A percentile compares a stretch with the other conserved stretches of the same genome.
Evolutionary conservation across 192 early-diverging fungal species (phyloP).

Genomic region (Podila horticola): DNA sequence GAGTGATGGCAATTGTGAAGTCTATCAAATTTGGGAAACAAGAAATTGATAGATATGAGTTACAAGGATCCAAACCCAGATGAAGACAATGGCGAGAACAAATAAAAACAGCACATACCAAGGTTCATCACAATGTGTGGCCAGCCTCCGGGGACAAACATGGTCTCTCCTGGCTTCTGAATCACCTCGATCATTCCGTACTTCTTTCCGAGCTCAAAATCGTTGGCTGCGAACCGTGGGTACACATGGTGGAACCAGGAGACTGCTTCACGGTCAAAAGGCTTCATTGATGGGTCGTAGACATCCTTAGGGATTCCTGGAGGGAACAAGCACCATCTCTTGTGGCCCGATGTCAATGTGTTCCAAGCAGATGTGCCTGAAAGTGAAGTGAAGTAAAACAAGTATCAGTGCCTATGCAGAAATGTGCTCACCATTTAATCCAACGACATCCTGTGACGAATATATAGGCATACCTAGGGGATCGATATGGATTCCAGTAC

Average conservation of each 20-base stretch:
- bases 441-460: not conserved
- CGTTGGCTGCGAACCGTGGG: slow-evolving; percentile 57
- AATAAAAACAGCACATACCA: slow-evolving; percentile 40
- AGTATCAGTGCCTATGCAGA: not conserved
- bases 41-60: not conserved
- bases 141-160: slow-evolving; percentile 88
- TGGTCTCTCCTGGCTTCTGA: slow-evolving; percentile 81
- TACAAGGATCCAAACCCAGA: not conserved
- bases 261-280: slow-evolving; percentile 75
- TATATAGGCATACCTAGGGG: slow-evolving; percentile 56
- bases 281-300: slow-evolving; percentile 66
- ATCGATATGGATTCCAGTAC: slow-evolving; percentile 79
- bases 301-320: slow-evolving; percentile 68
- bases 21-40: slow-evolving; percentile 47
- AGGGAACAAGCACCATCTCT: slow-evolving; percentile 84
- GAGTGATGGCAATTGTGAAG: slow-evolving; percentile 82
- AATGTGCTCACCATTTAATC: not conserved
- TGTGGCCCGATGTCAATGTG: slow-evolving; percentile 73
- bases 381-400: not conserved
- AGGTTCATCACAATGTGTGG: slow-evolving; percentile 83
- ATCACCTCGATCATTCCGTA: slow-evolving; percentile 76
- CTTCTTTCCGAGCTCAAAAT: slow-evolving; percentile 63
- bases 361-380: slow-evolving; percentile 86
- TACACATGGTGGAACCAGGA: slow-evolving; percentile 78
- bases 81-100: not conserved